A percentile compares a stretch with the other conserved stretches of the same genome.
These are phyloP conservation scores for Peterozyma xylosa DNA, from an alignment of 805 yeast species.

Conservation along the genomic window DNA sequence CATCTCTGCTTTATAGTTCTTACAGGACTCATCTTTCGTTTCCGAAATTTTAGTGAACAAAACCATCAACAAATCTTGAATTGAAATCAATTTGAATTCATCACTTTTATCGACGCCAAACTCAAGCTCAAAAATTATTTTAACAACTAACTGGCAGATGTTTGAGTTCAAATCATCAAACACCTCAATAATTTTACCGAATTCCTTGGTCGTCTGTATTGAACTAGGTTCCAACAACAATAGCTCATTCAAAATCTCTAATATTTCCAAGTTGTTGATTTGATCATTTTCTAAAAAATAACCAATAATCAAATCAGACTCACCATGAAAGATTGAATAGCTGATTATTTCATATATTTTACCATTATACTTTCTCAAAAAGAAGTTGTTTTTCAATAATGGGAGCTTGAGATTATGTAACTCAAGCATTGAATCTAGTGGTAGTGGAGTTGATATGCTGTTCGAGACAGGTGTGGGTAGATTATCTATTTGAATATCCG, in stretches of 20 bases:
- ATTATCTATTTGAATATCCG: constrained; percentile 3
- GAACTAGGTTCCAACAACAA: constrained; percentile 9
- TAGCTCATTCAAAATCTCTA: constrained; percentile 11
- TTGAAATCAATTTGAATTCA: constrained; percentile 4
- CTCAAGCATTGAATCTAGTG: constrained; percentile 1
- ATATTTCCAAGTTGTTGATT: constrained; percentile 8
- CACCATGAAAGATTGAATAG: constrained; percentile 12
- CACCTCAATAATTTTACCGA: constrained; percentile 15
- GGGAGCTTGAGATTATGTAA: constrained; percentile 12
- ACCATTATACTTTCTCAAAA: constrained; percentile 7
- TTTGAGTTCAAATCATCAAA: constrained; percentile 34
- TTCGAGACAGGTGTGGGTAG: constrained; percentile 10
- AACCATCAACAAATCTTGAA: constrained; percentile 6
- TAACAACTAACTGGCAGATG: constrained; percentile 30
- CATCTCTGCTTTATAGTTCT: constrained; percentile 12
- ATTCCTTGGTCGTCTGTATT: constrained; percentile 7
- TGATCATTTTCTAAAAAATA: constrained; percentile 11
- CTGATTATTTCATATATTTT: constrained; percentile 16
- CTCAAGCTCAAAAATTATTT: constrained; percentile 19
- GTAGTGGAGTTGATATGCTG: constrained; percentile 8
- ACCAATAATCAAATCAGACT: constrained; percentile 13
- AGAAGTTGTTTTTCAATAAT: constrained; percentile 5
- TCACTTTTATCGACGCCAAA: constrained; percentile 5
- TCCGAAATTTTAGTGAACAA: constrained; percentile 3
- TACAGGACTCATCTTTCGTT: not conserved